Evolutionary conservation across 2,329 filamentous ascomycete genomes (phyloP), one percentile per base, ranked within the genome.

Genomic region (Septoria petroselini): DNA sequence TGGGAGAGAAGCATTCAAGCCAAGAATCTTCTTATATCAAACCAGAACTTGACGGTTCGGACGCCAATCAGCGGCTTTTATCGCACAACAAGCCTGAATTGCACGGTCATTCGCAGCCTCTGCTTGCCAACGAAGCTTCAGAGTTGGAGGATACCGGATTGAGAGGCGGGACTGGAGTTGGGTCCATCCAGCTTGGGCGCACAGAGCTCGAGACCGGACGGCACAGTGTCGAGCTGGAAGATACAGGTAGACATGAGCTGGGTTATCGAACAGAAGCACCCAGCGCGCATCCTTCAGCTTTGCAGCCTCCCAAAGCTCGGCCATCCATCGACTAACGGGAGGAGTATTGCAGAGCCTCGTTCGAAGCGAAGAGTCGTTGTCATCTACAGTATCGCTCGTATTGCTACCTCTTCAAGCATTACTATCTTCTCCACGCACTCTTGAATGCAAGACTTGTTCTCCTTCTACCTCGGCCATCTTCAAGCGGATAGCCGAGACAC

Each of bases 31-130:
- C 33, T n/a, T 39, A 29, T 17, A 17, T 33, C 21, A 46, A 46
- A 25, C 33, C 43, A 6, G 43, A 46, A 14, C 43, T 46, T 6
- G 34, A 38, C 23, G 43, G 43, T 9, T 38, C 43, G 1, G 33
- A 30, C 23, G 15, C 41, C 3, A 43, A 30, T 11, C 18, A 30
- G 23, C 11, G 41, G 8, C 15, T 43, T 9, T 29, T 43, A n/a
- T 31, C 41, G 17, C 41, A 43, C n/a, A 29, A 34, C 27, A 43
- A 43, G 41, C 12, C 41, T 15, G 41, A 43, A 29, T 29, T 43
- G 7, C 15, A 43, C 12, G 41, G 41, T 14, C 31, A 34, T 34
- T 27, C 23, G 5, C 23, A 27, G 23, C 23, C 23, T 27, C 9
- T 27, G 23, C 23, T 27, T 27, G 23, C 29, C 2, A 11, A 43